These are phyloP conservation scores for Acidiella bohemica DNA, from an alignment of 495 filamentous ascomycete genomes.

Conservation along the genomic window DNA sequence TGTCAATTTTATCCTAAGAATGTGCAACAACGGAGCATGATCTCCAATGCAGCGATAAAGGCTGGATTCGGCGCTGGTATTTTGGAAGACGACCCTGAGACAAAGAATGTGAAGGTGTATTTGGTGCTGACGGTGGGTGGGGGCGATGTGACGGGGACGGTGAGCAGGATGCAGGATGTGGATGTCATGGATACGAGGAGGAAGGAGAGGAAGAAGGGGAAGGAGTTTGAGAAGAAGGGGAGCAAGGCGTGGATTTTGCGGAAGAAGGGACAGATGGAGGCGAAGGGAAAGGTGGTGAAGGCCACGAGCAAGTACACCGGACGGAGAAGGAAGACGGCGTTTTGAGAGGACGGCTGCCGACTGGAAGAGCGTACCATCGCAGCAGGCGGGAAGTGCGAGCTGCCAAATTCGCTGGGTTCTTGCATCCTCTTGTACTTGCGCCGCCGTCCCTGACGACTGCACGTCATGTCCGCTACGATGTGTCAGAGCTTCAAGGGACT, in stretches of 20 bases:
- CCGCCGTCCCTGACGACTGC: no score
- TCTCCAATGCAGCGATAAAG: conserved; percentile 71
- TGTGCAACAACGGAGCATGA: conserved; percentile 80
- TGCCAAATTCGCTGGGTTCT: no score
- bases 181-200: conserved; percentile 63
- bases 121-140: conserved; percentile 87
- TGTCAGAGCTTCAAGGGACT: no score
- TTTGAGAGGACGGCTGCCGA: no score
- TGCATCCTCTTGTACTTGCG: no score
- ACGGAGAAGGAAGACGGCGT: conserved; percentile 55
- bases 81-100: conserved; percentile 86
- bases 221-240: conserved; percentile 47
- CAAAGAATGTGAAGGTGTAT: conserved; percentile 88
- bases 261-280: conserved; percentile 93
- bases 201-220: conserved; percentile 32
- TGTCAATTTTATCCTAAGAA: conserved; percentile 98
- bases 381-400: no score
- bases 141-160: conserved; percentile 46
- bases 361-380: no score
- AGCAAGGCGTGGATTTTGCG: conserved; percentile 79
- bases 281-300: conserved; percentile 90
- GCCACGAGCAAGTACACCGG: conserved; percentile 82
- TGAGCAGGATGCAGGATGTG: conserved; percentile 75
- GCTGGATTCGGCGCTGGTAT: conserved; percentile 93
- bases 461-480: no score